Evolutionary conservation across 2,329 filamentous ascomycete species (phyloP).

Genomic region (Helminthosporium solani): DNA sequence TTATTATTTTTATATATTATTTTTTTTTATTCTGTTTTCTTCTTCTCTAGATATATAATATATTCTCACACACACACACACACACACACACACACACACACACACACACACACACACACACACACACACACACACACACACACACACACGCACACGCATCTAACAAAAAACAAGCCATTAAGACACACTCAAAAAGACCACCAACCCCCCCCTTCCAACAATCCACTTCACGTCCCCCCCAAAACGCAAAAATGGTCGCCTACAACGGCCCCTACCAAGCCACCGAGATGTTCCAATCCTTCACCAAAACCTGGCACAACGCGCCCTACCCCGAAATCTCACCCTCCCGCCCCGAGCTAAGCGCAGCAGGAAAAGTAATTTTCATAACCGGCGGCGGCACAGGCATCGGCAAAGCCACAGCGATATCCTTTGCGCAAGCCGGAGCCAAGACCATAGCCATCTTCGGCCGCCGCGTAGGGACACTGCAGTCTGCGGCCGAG

Average conservation of each 20-base stretch:
- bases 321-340: constrained; percentile 25
- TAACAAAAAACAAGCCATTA: too few species aligned
- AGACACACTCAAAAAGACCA: too few species aligned
- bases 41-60: too few species aligned
- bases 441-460: constrained; percentile 11
- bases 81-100: too few species aligned
- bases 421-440: constrained; percentile 9
- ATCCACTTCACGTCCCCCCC: too few species aligned
- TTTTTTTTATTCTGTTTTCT: too few species aligned
- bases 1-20: too few species aligned
- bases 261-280: constrained; percentile 11
- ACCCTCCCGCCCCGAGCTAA: constrained; percentile 22
- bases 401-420: constrained; percentile 13
- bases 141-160: too few species aligned
- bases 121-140: too few species aligned
- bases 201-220: too few species aligned
- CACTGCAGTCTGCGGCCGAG: constrained; percentile 7
- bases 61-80: too few species aligned
- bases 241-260: constrained; percentile 9
- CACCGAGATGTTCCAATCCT: constrained; percentile 7
- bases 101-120: too few species aligned
- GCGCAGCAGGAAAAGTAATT: constrained; percentile 15
- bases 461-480: constrained; percentile 26
- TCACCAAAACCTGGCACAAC: constrained; percentile 14
- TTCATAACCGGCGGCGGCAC: constrained; percentile 38